phyloP scores from a whole-genome alignment of 2,329 filamentous ascomycete species.

The Davidsoniella australis region DNA sequence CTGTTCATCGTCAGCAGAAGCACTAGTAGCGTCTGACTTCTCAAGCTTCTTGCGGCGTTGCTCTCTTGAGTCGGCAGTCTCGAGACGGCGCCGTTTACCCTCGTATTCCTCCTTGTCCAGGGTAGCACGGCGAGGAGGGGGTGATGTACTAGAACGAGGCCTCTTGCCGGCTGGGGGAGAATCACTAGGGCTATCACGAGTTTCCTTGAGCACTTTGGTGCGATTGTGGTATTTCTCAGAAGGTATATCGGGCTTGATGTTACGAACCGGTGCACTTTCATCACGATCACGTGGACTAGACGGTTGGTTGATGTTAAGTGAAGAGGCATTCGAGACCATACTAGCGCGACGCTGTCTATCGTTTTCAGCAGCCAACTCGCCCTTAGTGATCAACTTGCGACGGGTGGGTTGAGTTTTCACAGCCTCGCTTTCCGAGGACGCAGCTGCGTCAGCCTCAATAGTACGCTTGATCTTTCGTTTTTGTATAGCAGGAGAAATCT shows the following conservation, averaged over 20 bases:
- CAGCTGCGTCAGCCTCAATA: constrained; percentile 33
- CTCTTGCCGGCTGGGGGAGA: constrained; percentile 39
- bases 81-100: constrained; percentile 42
- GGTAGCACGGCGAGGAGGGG: constrained; percentile 32
- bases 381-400: constrained; percentile 46
- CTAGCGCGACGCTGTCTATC: constrained; percentile 34
- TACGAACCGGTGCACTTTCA: constrained; percentile 31
- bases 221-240: constrained; percentile 36
- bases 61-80: constrained; percentile 20
- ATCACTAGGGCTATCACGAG: constrained; percentile 30
- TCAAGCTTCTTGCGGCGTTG: constrained; percentile 8
- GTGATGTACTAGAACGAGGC: constrained; percentile 41
- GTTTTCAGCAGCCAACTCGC: constrained; percentile 40
- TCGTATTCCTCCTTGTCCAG: constrained; percentile 37
- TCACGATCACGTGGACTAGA: constrained; percentile 33
- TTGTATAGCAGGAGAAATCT: constrained; percentile 30
- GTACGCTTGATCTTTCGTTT: constrained; percentile 37
- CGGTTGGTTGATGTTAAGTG: constrained; percentile 28
- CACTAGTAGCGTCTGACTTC: constrained; percentile 21
- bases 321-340: constrained; percentile 37
- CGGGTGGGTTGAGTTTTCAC: constrained; percentile 45
- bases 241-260: constrained; percentile 23
- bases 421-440: constrained; percentile 39
- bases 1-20: constrained; percentile 27
- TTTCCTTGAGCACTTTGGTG: constrained; percentile 43